Conservation (phyloP, 768 basidiomycete genomes). For the Agrocybe pediades region DNA sequence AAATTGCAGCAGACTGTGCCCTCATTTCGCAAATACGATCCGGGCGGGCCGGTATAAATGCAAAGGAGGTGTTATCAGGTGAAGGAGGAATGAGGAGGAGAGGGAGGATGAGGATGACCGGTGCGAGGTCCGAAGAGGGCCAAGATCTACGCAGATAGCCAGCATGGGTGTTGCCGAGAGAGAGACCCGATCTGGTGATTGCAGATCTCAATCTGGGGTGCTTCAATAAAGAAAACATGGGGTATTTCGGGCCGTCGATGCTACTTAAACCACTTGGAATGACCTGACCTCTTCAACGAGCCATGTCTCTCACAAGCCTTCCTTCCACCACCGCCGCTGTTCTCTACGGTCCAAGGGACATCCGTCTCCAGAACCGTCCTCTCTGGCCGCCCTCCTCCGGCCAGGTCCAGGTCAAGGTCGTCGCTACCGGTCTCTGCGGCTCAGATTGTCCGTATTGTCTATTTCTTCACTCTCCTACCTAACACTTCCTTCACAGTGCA, state of each 20-base stretch:
- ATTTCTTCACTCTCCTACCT: background rate
- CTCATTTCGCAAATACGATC: too few species aligned
- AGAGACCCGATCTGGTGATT: conserved; percentile 9
- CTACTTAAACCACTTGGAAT: too few species aligned
- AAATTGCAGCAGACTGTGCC: too few species aligned
- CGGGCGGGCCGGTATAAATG: background rate
- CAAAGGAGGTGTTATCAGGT: too few species aligned
- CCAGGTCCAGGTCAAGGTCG: conserved; percentile 79
- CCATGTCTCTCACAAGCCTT: conserved; percentile 31
- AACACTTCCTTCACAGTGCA: conserved; percentile 59
- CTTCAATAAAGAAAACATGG: conserved; percentile 1
- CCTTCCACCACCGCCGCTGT: conserved; percentile 72
- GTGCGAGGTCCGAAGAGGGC: background rate
- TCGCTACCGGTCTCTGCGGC: conserved; percentile 90
- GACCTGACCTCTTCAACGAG: background rate
- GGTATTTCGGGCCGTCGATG: conserved; percentile 7
- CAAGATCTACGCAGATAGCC: background rate
- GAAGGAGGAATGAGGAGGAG: too few species aligned
- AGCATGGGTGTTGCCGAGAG: conserved; percentile 8
- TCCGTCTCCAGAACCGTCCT: conserved; percentile 75
- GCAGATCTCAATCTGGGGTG: conserved; percentile 1
- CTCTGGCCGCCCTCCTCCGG: conserved; percentile 71
- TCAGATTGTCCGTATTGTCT: conserved; percentile 60
- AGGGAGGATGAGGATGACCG: background rate
- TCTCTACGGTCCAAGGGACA: conserved; percentile 81